phyloP scores from a whole-genome alignment of 2,329 filamentous ascomycete species.

The Scleromitrula shiraiana region DNA sequence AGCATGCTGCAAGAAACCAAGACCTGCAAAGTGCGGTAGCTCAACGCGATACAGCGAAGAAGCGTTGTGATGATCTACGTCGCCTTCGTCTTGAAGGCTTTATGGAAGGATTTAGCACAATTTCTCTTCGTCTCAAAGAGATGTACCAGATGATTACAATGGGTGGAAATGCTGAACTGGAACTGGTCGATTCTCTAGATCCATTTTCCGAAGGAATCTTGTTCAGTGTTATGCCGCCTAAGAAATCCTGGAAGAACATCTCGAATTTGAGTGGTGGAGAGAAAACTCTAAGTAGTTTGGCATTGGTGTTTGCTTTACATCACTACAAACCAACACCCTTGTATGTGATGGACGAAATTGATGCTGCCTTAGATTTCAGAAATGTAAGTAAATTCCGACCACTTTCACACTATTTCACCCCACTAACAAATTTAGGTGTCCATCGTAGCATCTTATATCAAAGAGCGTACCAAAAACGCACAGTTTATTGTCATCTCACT shows the following conservation, averaged over 20 bases:
- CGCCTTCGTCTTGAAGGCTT: slow-evolving; percentile 88
- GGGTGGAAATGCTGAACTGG: slow-evolving; percentile 95
- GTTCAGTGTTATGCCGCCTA: slow-evolving; percentile 98
- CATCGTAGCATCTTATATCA: slow-evolving; percentile 98
- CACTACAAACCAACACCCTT: slow-evolving; percentile 96
- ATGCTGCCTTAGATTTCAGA: slow-evolving; percentile 93
- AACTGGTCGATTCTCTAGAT: slow-evolving; percentile 91
- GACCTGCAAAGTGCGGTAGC: slow-evolving; percentile 74
- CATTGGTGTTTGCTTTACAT: slow-evolving; percentile 94
- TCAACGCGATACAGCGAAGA: slow-evolving; percentile 80
- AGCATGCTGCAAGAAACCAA: slow-evolving; percentile 71
- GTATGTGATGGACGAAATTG: slow-evolving; percentile 99
- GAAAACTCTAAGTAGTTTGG: slow-evolving; percentile 89
- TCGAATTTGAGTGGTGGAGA: slow-evolving; percentile 91
- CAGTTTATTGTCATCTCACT: slow-evolving; percentile 98
- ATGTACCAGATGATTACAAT: slow-evolving; percentile 99
- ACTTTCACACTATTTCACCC: neutral
- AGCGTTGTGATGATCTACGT: slow-evolving; percentile 84
- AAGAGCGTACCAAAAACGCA: slow-evolving; percentile 97
- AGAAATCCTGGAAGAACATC: slow-evolving; percentile 99
- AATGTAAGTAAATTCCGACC: slow-evolving; percentile 60
- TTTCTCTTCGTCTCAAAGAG: slow-evolving; percentile 91
- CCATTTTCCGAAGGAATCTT: slow-evolving; percentile 95
- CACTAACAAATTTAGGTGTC: slow-evolving; percentile 51
- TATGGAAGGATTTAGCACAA: slow-evolving; percentile 94